Percentiles rank a stretch among this genome's conserved stretches.
Evolutionary conservation across 345 rosid genomes (phyloP).

Genomic region (Bretschneidera sinensis): DNA sequence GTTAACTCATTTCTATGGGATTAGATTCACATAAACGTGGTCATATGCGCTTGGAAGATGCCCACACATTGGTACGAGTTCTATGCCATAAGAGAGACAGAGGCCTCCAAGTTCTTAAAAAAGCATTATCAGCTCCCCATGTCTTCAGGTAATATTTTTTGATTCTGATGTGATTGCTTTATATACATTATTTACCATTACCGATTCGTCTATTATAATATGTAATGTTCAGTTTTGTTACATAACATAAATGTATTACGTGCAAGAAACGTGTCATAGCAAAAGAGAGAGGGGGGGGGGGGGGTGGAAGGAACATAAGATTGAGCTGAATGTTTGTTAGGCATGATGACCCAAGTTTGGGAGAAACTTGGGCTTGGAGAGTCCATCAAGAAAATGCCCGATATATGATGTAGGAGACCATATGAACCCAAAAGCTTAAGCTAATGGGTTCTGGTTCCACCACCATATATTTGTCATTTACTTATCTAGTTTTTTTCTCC

Average conservation of each 20-base stretch:
- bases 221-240: neutral
- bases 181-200: neutral
- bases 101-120: conserved; percentile 82
- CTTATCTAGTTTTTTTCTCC: too few relatives aligned
- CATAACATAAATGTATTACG: too few relatives aligned
- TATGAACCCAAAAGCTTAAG: too few relatives aligned
- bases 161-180: neutral
- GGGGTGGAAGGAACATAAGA: too few relatives aligned
- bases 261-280: neutral
- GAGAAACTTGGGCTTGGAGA: too few relatives aligned
- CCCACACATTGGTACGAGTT: conserved; percentile 75
- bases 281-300: too few relatives aligned
- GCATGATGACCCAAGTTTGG: too few relatives aligned
- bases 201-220: neutral
- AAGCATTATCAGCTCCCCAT: conserved; percentile 82
- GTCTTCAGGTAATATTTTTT: conserved; percentile 78
- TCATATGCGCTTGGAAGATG: conserved; percentile 45
- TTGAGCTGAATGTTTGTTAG: too few relatives aligned
- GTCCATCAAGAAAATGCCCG: too few relatives aligned
- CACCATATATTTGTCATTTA: too few relatives aligned
- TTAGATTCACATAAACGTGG: conserved; percentile 45
- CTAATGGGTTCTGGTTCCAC: too few relatives aligned
- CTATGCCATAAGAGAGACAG: conserved; percentile 95
- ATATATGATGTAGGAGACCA: too few relatives aligned
- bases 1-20: conserved; percentile 64